Evolutionary conservation across 441 rosid genomes (phyloP).

Genomic region (Brassica balearica): DNA sequence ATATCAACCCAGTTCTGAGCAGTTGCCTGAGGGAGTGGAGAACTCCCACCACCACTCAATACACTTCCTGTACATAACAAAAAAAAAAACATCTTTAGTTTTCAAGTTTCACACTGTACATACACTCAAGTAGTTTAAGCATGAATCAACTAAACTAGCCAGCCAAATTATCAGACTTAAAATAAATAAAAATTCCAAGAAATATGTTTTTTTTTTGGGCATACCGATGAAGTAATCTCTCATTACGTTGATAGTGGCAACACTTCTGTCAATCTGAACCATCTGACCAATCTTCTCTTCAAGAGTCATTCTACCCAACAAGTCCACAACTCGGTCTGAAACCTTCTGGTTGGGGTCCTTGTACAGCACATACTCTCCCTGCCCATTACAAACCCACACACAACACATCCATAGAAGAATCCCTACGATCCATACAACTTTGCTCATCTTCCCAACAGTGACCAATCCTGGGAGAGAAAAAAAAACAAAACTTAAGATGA

Average conservation of each 20-base stretch:
- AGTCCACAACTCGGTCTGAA: constrained; percentile 59
- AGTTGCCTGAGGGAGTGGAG: constrained; percentile 66
- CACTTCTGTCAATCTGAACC: constrained; percentile 71
- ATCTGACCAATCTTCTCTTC: constrained; percentile 90
- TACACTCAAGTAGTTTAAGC: background rate
- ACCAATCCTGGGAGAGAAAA: constrained; percentile 11
- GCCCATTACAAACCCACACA: constrained; percentile 38
- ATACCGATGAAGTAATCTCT: constrained; percentile 68
- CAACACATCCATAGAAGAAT: constrained; percentile 36
- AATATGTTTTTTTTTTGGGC: background rate
- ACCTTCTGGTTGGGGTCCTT: constrained; percentile 67
- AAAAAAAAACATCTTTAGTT: background rate
- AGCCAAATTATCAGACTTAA: background rate
- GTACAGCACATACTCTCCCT: constrained; percentile 53
- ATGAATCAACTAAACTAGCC: background rate
- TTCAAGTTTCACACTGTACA: background rate
- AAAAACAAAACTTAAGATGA: constrained; percentile 25
- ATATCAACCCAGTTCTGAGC: constrained; percentile 68
- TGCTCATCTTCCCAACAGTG: constrained; percentile 37
- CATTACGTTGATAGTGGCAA: constrained; percentile 57
- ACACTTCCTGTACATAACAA: constrained; percentile 53
- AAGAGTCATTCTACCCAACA: constrained; percentile 67
- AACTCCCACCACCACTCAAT: constrained; percentile 71
- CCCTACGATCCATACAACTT: constrained; percentile 27
- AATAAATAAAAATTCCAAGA: no score